Evolutionary conservation across 1,139 yeast genomes (phyloP).

Genomic region (Suhomyces chickasaworum): DNA sequence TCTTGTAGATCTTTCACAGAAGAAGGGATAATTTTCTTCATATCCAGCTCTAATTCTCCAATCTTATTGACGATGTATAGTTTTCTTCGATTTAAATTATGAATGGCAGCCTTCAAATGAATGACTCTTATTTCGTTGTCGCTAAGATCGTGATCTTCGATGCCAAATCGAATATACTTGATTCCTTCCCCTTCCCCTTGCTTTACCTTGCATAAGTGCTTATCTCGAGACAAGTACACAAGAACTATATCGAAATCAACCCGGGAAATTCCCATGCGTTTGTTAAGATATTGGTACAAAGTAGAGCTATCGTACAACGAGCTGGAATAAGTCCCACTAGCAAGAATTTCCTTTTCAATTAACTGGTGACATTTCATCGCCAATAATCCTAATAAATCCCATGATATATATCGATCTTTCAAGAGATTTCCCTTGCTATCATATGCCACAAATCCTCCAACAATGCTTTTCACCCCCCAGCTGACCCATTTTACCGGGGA

Average conservation of each 20-base stretch:
- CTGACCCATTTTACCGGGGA: constrained; percentile 26
- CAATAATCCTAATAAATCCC: constrained; percentile 25
- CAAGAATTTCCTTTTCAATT: constrained; percentile 7
- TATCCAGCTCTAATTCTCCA: constrained; percentile 22
- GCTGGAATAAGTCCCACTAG: constrained; percentile 23
- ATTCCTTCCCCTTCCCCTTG: constrained; percentile 14
- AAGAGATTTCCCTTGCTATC: constrained; percentile 19
- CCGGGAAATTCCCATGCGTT: constrained; percentile 18
- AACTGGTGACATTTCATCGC: constrained; percentile 18
- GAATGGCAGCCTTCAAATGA: constrained; percentile 26
- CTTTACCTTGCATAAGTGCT: constrained; percentile 18
- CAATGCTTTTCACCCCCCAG: constrained; percentile 19
- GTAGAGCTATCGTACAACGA: constrained; percentile 24
- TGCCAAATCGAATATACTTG: constrained; percentile 28
- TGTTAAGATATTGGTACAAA: constrained; percentile 20
- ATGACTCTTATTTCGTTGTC: constrained; percentile 36
- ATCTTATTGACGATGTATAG: constrained; percentile 26
- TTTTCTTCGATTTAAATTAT: constrained; percentile 24
- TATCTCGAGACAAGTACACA: constrained; percentile 30
- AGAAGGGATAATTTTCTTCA: constrained; percentile 14
- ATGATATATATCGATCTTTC: constrained; percentile 30
- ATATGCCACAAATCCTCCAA: constrained; percentile 10
- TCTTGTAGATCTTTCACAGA: constrained; percentile 6
- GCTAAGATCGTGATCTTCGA: constrained; percentile 17
- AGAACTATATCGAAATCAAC: constrained; percentile 30